Evolutionary conservation across 495 filamentous ascomycete species (phyloP).

Genomic region (Aspergillus saccharolyticus): DNA sequence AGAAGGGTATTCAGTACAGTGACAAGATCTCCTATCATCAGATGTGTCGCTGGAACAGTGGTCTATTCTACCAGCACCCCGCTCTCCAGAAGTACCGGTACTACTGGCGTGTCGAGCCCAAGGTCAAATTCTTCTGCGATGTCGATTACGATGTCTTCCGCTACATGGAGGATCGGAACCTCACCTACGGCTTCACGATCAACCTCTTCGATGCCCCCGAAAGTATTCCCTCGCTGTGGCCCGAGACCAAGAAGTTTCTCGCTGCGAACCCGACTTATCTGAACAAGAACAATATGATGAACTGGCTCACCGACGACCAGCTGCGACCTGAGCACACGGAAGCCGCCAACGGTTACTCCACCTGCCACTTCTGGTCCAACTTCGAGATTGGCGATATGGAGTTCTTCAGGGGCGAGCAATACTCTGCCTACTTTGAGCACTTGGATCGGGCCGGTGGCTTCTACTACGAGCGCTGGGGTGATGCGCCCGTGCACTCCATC

Average conservation of each 20-base stretch:
- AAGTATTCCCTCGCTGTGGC: constrained; percentile 88
- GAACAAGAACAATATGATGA: constrained; percentile 75
- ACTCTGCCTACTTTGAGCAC: constrained; percentile 95
- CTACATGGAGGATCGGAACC: constrained; percentile 95
- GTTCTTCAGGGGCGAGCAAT: constrained; percentile 88
- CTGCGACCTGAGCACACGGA: constrained; percentile 73
- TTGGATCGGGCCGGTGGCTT: constrained; percentile 92
- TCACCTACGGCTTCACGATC: constrained; percentile 98
- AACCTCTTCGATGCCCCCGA: constrained; percentile 90
- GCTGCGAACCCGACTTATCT: constrained; percentile 78
- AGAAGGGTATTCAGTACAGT: constrained; percentile 85
- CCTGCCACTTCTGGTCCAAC: constrained; percentile 99
- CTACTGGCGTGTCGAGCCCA: constrained; percentile 99
- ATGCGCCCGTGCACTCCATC: constrained; percentile 95
- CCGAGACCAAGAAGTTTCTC: constrained; percentile 84
- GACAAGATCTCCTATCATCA: constrained; percentile 88
- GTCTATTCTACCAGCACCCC: constrained; percentile 95
- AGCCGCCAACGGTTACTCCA: constrained; percentile 86
- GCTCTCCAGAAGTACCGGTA: constrained; percentile 75
- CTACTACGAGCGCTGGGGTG: constrained; percentile 99
- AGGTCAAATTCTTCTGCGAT: constrained; percentile 99
- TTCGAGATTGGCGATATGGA: constrained; percentile 96
- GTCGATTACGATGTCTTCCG: constrained; percentile 98
- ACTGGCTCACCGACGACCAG: constrained; percentile 76
- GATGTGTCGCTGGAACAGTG: constrained; percentile 99